Conservation (phyloP, 2,329 filamentous ascomycete species). For the Elsinoe fawcettii region DNA sequence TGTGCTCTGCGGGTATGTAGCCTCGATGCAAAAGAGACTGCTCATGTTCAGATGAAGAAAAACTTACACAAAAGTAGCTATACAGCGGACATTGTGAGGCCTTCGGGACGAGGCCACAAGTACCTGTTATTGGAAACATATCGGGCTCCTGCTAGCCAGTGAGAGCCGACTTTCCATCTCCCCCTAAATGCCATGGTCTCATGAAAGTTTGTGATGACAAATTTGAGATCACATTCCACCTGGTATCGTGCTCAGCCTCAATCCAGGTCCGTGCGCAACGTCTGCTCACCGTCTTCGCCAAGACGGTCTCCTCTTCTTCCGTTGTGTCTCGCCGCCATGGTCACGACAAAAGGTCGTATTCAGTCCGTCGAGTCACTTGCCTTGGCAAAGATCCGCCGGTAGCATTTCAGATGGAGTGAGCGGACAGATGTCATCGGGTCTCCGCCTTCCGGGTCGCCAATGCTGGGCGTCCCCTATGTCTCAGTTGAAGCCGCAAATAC, state of each 20-base stretch:
- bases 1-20: too few relatives aligned
- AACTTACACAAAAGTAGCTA: too few relatives aligned
- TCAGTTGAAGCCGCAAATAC: background rate
- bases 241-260: background rate
- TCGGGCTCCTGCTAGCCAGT: too few relatives aligned
- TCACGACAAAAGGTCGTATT: background rate
- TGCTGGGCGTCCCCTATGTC: conserved; percentile 10
- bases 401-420: background rate
- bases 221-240: background rate
- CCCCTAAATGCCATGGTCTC: too few relatives aligned
- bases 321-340: background rate
- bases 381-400: background rate
- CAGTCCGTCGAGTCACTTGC: background rate
- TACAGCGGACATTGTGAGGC: too few relatives aligned
- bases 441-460: background rate
- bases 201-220: background rate
- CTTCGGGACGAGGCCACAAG: too few relatives aligned
- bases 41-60: too few relatives aligned
- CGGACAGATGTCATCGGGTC: conserved; percentile 2
- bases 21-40: too few relatives aligned
- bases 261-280: conserved; percentile 3
- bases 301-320: background rate
- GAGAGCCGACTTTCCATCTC: too few relatives aligned
- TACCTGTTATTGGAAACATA: too few relatives aligned
- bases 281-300: background rate